A percentile compares a stretch with the other conserved stretches of the same genome.
These are phyloP conservation scores for Ochetophila trinervis DNA, from an alignment of 306 rosid genomes.

Conservation along the genomic window DNA sequence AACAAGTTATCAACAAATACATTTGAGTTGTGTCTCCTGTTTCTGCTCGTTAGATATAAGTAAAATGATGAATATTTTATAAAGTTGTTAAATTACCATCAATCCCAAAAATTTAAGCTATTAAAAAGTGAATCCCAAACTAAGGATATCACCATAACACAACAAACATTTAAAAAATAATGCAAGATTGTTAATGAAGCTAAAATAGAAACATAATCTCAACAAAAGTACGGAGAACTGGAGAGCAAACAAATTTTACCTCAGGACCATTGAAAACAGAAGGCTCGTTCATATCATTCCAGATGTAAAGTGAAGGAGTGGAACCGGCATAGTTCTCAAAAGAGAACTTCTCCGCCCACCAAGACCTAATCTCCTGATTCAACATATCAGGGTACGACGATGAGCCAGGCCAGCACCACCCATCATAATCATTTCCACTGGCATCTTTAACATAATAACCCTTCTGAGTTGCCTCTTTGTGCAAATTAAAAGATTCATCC, in stretches of 20 bases:
- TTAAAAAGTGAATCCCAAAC: no score
- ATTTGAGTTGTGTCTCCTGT: no score
- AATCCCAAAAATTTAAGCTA: no score
- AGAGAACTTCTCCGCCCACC: conserved; percentile 91
- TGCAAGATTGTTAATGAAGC: neutral
- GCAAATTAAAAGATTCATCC: conserved; percentile 59
- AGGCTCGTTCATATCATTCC: conserved; percentile 99
- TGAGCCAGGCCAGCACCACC: conserved; percentile 99
- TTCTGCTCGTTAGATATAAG: no score
- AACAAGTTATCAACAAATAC: no score
- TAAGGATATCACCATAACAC: no score
- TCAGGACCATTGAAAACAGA: conserved; percentile 98
- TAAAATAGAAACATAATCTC: neutral
- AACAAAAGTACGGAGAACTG: conserved; percentile 15
- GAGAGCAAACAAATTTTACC: conserved; percentile 46
- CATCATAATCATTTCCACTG: conserved; percentile 77
- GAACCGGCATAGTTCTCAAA: conserved; percentile 72
- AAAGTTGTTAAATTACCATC: no score
- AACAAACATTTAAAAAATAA: neutral
- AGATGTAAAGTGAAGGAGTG: conserved; percentile 84
- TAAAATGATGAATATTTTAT: no score
- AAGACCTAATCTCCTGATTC: conserved; percentile 74
- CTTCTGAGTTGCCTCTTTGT: conserved; percentile 72
- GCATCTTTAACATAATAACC: conserved; percentile 94
- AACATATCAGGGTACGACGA: conserved; percentile 77